Evolutionary conservation across 306 rosid species (phyloP).

Genomic region (Vigna radiata): DNA sequence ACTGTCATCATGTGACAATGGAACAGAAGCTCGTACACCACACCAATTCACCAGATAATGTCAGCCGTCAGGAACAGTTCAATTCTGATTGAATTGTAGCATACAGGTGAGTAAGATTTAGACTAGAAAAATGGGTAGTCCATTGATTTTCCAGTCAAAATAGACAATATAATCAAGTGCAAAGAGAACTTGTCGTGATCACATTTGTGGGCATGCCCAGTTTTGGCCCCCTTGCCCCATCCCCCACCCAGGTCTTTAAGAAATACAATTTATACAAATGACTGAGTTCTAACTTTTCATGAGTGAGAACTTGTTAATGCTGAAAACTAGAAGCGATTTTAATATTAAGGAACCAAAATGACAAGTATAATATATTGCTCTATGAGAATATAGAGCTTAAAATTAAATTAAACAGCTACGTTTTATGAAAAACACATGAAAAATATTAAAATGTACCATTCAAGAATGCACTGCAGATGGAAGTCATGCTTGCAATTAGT

Average conservation of each 20-base stretch:
- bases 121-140: neutral
- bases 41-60: neutral
- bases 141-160: neutral
- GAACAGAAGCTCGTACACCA: neutral
- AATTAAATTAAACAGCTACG: neutral
- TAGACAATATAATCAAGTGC: neutral
- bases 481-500: slow-evolving; percentile 85
- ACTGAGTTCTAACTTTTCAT: neutral
- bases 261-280: neutral
- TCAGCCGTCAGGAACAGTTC: neutral
- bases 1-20: neutral
- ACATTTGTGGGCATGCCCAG: neutral
- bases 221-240: neutral
- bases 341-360: slow-evolving; percentile 5
- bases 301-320: neutral
- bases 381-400: neutral
- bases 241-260: neutral
- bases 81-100: neutral
- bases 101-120: neutral
- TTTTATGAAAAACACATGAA: slow-evolving; percentile 3
- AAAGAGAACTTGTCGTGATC: neutral
- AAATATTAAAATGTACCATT: slow-evolving; percentile 62
- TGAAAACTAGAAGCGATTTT: slow-evolving; percentile 14
- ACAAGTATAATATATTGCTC: neutral
- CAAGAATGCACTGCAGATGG: slow-evolving; percentile 95